Evolutionary conservation across 2,329 filamentous ascomycete species (phyloP), one percentile per base, ranked within the genome.

Genomic region (Akanthomyces uredinophilus): DNA sequence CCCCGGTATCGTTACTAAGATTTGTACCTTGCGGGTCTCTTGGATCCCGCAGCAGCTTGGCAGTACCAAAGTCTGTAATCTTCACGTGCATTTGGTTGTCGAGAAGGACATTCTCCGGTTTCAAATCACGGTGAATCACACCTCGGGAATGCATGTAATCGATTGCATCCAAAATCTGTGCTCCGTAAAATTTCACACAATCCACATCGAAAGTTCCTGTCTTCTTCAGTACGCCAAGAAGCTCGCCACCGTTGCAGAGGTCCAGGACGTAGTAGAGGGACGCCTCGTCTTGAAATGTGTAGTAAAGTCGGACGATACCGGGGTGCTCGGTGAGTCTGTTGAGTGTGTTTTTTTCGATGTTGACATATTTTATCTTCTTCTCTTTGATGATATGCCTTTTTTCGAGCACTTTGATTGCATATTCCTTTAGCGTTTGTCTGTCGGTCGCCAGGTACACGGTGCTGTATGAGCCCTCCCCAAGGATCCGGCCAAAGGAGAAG

Each of bases 361-460:
- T 99, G 76, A 99, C 95, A 72, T 99, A 99, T 81, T 99, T 99
- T 71, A 99, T 96, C 82, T 99, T 99, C 77, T 96, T 98, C 78
- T 99, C 95, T 77, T 98, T 99, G 81, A 99, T 99, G 71, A 99
- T 99, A 75, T 99, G 95, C 70, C 92, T 87, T 78, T 99, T 99
- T 77, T 99, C 95, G 52, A 99, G 84, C 18, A 99, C 94, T 75
- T 99, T 99, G 77, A 99, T 93, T 29, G 95, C 95, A 72, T 98
- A 98, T 74, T 99, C 94, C 70, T 96, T 96, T 63, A 96, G 79
- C 1, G 92, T 96, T 74, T 96, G 92, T 64, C 94, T 87, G 75
- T 99, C 95, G 4, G 92, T 96, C 43, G 93, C 95, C 58, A 95
- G 86, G 66, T 95, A 87, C 43, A 99, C 95, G 10, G 93, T 97